These are phyloP conservation scores for Plenodomus lindquistii DNA, from an alignment of 2,329 filamentous ascomycete species.

Conservation along the genomic window DNA sequence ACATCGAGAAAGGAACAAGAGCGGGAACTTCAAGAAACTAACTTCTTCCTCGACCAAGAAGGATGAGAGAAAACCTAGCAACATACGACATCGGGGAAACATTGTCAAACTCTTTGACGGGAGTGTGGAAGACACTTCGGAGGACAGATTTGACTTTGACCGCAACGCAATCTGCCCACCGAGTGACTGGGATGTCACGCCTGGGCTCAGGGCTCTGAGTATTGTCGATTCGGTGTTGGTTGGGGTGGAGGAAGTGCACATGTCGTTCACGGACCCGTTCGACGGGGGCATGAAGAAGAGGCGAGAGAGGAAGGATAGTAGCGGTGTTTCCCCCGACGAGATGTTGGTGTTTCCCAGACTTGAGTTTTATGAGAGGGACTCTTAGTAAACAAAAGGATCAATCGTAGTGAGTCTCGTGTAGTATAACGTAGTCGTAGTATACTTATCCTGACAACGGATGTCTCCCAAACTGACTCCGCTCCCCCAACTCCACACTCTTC, in stretches of 20 bases:
- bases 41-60: conserved; percentile 1
- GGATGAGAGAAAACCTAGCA: conserved; percentile 11
- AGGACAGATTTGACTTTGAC: neutral
- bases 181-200: neutral
- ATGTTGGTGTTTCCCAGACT: too few species aligned
- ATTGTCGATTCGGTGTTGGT: neutral
- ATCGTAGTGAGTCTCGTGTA: too few species aligned
- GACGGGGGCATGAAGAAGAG: neutral
- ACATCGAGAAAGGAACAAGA: neutral
- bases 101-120: conserved; percentile 30
- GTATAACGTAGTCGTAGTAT: too few species aligned
- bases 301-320: neutral
- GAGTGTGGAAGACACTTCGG: neutral
- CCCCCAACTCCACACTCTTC: conserved; percentile 15
- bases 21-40: conserved; percentile 1
- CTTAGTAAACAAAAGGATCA: too few species aligned
- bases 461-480: conserved; percentile 17
- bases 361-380: too few species aligned
- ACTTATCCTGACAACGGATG: conserved; percentile 5
- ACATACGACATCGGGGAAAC: conserved; percentile 15
- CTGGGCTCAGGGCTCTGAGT: neutral
- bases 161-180: neutral
- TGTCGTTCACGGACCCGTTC: neutral
- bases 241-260: neutral
- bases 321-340: neutral